A percentile compares a stretch with the other conserved stretches of the same genome.
Evolutionary conservation across 306 rosid species (phyloP).

Genomic region (Quercus berberidifolia): DNA sequence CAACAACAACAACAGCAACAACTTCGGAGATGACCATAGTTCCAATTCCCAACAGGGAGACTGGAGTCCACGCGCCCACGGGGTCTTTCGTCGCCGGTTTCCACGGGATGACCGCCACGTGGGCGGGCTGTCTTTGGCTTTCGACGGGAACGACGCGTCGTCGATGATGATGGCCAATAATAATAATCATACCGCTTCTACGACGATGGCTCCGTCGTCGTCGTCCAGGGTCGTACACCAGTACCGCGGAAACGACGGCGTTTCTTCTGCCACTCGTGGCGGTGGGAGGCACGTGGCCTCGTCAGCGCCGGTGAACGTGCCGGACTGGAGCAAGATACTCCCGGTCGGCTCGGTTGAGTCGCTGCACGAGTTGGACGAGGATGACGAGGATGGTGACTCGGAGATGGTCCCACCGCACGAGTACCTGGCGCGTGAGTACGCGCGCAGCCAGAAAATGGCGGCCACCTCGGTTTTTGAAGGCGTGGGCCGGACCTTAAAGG

Average conservation of each 20-base stretch:
- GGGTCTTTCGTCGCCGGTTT: constrained; percentile 25
- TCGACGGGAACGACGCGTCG: constrained; percentile 31
- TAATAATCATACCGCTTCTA: too few species aligned
- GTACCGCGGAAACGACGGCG: constrained; percentile 50
- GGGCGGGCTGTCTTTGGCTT: constrained; percentile 74
- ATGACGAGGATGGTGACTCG: constrained; percentile 39
- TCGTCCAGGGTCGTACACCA: constrained; percentile 70
- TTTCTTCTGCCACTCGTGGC: constrained; percentile 8
- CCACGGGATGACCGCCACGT: constrained; percentile 29
- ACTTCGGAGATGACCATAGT: too few species aligned
- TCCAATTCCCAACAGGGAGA: constrained; percentile 15
- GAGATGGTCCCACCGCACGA: constrained; percentile 95
- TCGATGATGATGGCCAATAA: too few species aligned
- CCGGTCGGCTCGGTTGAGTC: constrained; percentile 80
- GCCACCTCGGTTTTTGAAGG: constrained; percentile 92
- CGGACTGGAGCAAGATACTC: constrained; percentile 99
- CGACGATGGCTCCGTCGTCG: constrained; percentile 14
- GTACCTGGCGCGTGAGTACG: constrained; percentile 73
- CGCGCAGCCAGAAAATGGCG: constrained; percentile 54
- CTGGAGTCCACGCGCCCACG: constrained; percentile 23
- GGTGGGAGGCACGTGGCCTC: constrained; percentile 55
- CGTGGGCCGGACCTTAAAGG: constrained; percentile 90
- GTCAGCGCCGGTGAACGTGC: constrained; percentile 88
- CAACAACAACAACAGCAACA: constrained; percentile 5
- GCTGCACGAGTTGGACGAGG: constrained; percentile 43